Percentiles rank a stretch among this genome's conserved stretches.
These are phyloP conservation scores for Lyophyllum atratum DNA, from an alignment of 768 basidiomycete genomes.

Conservation along the genomic window DNA sequence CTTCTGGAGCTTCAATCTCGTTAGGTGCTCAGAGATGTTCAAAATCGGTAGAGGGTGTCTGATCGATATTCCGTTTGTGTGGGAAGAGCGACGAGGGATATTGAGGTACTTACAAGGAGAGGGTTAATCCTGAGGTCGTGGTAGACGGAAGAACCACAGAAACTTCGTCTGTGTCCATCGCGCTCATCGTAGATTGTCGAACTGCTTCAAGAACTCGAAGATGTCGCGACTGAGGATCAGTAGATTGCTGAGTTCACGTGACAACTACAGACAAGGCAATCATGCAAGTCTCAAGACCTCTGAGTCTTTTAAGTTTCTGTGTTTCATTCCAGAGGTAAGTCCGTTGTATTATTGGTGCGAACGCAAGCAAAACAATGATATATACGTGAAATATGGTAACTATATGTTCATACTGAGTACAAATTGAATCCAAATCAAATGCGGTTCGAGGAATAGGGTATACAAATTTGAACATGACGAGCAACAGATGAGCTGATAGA, in stretches of 20 bases:
- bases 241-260: background rate
- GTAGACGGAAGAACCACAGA: constrained; percentile 74
- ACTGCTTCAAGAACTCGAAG: background rate
- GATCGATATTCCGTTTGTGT: constrained; percentile 23
- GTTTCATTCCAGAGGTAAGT: background rate
- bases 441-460: background rate
- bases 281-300: background rate
- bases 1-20: constrained; percentile 77
- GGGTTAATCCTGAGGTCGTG: constrained; percentile 70
- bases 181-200: constrained; percentile 36
- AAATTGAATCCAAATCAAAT: background rate
- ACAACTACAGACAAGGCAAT: no score
- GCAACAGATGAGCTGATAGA: background rate
- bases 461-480: background rate
- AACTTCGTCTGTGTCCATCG: constrained; percentile 80
- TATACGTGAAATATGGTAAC: background rate
- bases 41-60: constrained; percentile 97
- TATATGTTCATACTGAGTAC: background rate
- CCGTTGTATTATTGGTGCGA: background rate
- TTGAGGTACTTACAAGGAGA: constrained; percentile 61
- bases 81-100: background rate
- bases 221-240: background rate
- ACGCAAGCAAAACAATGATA: background rate
- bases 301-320: background rate
- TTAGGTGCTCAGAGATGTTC: constrained; percentile 95